Base-by-base conservation (phyloP, 2,329 filamentous ascomycete species). In the Sarocladium kiliense region DNA sequence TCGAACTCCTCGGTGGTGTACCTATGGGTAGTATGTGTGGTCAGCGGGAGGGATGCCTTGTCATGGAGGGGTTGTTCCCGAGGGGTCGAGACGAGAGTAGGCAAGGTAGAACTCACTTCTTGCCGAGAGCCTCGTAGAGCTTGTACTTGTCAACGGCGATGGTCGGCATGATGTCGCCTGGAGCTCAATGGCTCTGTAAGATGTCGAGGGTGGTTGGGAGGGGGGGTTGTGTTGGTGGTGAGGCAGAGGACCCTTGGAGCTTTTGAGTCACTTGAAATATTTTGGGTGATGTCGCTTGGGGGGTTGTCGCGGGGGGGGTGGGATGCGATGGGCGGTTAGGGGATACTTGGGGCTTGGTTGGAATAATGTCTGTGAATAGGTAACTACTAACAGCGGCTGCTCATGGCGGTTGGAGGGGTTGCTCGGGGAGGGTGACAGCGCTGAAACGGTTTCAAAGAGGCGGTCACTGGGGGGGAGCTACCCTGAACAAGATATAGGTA, bases 1-100 rank as follows among this genome's bases (percentile, higher is more conserved):
- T 99, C 94, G 68, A 99, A 99, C 68, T 96, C 90, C 65, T 96
- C 85, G 60, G 90, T 94, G 55, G 93, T 96, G 73, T 89, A 93
- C 63, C 88, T 92, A 58, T 19, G 19, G 4, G 23, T 6, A 10
- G 32, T 2, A 32, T 55, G n/a, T n/a, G n/a, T n/a, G 36, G 39
- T 58, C 53, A 53, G 50, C 42, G 57, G 55, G 55, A 63, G 59
- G 50, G 58, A 54, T 23, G 7, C n/a, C 11, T 21, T 32, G 57
- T 56, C 54, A 45, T 60, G 53, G 59, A 58, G 58, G 54, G 57
- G 54, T 57, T 60, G 56, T 25, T n/a, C n/a, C n/a, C n/a, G n/a
- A n/a, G n/a, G n/a, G 44, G 12, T 21, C 26, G 36, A 34, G 50
- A 14, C 25, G 56, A 61, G 58, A 56, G 53, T 50, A 37, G 34